These are phyloP conservation scores for Gaultheria prostrata DNA, from an alignment of 148 eudicot genomes.

Conservation along the genomic window DNA sequence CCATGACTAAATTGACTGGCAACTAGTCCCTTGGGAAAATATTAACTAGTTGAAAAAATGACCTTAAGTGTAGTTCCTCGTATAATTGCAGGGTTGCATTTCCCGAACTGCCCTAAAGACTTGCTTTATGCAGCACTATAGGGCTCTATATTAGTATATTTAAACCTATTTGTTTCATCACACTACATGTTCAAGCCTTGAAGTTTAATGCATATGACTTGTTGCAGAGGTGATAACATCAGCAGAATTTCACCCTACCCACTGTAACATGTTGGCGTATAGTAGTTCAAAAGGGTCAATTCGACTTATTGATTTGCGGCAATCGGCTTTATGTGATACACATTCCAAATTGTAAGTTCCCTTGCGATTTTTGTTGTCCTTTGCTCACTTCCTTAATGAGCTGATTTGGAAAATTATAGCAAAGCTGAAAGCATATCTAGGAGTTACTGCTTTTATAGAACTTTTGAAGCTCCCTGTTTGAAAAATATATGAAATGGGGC, in stretches of 20 bases:
- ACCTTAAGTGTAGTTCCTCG: neutral
- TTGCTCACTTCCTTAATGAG: neutral
- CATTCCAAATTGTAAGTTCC: constrained; percentile 73
- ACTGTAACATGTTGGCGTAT: constrained; percentile 74
- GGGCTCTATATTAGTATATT: neutral
- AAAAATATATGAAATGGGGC: neutral
- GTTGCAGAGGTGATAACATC: constrained; percentile 84
- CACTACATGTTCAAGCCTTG: constrained; percentile 13
- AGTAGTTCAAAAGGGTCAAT: constrained; percentile 88
- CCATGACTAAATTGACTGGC: neutral
- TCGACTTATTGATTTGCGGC: constrained; percentile 82
- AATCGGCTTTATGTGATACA: constrained; percentile 74
- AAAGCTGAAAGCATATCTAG: neutral
- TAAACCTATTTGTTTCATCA: neutral
- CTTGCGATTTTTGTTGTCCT: constrained; percentile 7
- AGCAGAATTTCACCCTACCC: constrained; percentile 83
- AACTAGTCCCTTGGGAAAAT: neutral
- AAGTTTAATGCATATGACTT: constrained; percentile 15
- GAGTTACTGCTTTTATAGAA: neutral
- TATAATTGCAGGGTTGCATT: neutral
- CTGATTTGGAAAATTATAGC: neutral
- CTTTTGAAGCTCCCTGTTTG: neutral
- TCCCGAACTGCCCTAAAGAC: neutral
- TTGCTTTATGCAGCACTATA: neutral
- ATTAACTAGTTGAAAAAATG: neutral